Conservation (phyloP, 129 eudicot species). For the Mikania micrantha region DNA sequence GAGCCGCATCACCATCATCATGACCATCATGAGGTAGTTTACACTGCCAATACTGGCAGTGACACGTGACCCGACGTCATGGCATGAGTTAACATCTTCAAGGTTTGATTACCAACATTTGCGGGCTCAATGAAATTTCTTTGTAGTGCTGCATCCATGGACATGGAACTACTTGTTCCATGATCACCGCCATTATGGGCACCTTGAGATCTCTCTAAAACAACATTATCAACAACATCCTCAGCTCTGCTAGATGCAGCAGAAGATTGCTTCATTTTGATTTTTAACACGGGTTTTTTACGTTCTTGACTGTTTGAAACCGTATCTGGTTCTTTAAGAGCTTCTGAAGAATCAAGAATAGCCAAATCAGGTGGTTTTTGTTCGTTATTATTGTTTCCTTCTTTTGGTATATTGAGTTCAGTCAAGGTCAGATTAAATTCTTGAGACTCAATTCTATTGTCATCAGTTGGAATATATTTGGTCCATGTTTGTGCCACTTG, state of each 20-base stretch:
- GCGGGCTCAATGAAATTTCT: slow-evolving; percentile 39
- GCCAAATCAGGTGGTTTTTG: slow-evolving; percentile 25
- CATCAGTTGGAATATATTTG: slow-evolving; percentile 3
- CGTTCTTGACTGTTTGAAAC: slow-evolving; percentile 55
- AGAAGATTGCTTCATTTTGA: slow-evolving; percentile 68
- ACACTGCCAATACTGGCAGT: slow-evolving; percentile 93
- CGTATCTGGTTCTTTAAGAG: slow-evolving; percentile 41
- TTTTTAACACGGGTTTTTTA: slow-evolving; percentile 54
- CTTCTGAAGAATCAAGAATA: slow-evolving; percentile 32
- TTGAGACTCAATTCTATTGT: slow-evolving; percentile 27
- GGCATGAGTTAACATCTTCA: slow-evolving; percentile 82
- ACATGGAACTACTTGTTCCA: slow-evolving; percentile 75
- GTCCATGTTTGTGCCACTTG: slow-evolving; percentile 28
- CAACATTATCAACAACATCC: slow-evolving; percentile 33
- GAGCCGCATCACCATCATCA: slow-evolving; percentile 20
- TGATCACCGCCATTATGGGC: slow-evolving; percentile 47
- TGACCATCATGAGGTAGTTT: slow-evolving; percentile 31
- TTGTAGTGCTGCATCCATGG: slow-evolving; percentile 69
- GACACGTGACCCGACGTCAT: slow-evolving; percentile 78
- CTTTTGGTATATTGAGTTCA: slow-evolving; percentile 31
- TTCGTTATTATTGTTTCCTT: slow-evolving; percentile 11
- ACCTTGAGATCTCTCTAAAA: slow-evolving; percentile 43
- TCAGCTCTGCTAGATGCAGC: slow-evolving; percentile 63
- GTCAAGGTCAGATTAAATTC: slow-evolving; percentile 13
- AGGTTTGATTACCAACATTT: slow-evolving; percentile 46